Conservation (phyloP, 495 filamentous ascomycete genomes). For the Paragyromitra xinjiangensis region DNA sequence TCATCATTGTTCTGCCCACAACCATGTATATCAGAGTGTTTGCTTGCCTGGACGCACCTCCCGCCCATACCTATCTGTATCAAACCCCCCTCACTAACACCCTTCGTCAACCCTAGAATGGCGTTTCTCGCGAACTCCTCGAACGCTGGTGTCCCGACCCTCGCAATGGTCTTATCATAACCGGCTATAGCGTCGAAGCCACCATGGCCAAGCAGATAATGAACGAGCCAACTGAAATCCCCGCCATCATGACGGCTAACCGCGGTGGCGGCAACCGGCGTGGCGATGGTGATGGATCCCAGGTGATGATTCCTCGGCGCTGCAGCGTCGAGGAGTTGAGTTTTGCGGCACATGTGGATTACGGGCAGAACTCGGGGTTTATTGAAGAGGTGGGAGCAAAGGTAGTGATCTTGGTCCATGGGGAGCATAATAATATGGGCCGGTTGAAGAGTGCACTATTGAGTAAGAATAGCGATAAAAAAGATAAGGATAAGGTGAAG, state of each 20-base stretch:
- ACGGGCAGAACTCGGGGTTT: constrained; percentile 92
- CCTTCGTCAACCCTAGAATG: constrained; percentile 69
- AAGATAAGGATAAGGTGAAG: constrained; percentile 79
- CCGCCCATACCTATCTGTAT: constrained; percentile 11
- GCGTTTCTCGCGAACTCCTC: constrained; percentile 87
- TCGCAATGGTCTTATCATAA: constrained; percentile 95
- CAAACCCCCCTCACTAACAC: constrained; percentile 45
- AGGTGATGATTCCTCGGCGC: constrained; percentile 88
- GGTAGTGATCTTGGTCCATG: constrained; percentile 97
- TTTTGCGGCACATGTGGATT: constrained; percentile 97
- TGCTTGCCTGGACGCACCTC: background rate
- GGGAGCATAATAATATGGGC: constrained; percentile 98
- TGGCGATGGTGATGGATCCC: constrained; percentile 69
- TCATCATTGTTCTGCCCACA: constrained; percentile 37
- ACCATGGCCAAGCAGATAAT: constrained; percentile 97
- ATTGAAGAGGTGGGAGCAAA: constrained; percentile 90
- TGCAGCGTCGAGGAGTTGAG: constrained; percentile 92
- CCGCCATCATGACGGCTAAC: constrained; percentile 81
- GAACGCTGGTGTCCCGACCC: constrained; percentile 96
- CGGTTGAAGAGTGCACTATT: constrained; percentile 91
- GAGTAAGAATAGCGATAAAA: constrained; percentile 84
- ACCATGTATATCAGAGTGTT: constrained; percentile 41
- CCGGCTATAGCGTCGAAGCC: constrained; percentile 96
- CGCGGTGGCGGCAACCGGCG: constrained; percentile 66
- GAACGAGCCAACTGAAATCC: constrained; percentile 91